Percentiles rank a stretch among this genome's conserved stretches.
Conservation (phyloP, 805 yeast genomes). For the Barnettozyma botsteinii region DNA sequence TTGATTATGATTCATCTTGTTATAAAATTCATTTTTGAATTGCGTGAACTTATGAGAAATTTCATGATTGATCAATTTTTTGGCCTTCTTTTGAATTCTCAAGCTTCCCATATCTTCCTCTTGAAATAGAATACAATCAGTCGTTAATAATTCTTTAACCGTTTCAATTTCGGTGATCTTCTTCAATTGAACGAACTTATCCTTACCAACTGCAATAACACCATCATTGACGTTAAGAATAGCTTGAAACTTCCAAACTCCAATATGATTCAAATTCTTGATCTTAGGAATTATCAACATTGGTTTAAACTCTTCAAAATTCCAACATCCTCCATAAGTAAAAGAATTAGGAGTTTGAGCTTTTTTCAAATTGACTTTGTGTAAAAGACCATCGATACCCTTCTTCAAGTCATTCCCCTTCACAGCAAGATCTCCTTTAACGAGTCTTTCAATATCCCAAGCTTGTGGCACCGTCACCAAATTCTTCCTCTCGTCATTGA, state of each 20-base stretch:
- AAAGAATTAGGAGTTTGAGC: not conserved
- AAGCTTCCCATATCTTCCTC: not conserved
- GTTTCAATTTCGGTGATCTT: not conserved
- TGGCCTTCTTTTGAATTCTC: not conserved
- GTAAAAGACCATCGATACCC: too few species aligned
- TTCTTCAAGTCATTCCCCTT: too few species aligned
- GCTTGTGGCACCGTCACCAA: not conserved
- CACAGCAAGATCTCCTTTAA: too few species aligned
- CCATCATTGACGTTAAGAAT: conserved; percentile 1
- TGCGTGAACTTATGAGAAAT: not conserved
- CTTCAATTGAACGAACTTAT: not conserved
- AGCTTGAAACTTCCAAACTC: conserved; percentile 2
- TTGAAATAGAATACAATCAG: not conserved
- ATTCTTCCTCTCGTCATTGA: not conserved
- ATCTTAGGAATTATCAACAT: conserved; percentile 2
- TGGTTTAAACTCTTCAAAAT: conserved; percentile 7
- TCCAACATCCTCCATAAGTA: conserved; percentile 4
- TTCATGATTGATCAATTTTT: not conserved
- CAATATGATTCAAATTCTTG: not conserved
- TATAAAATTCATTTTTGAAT: conserved; percentile 1
- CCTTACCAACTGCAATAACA: not conserved
- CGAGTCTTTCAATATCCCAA: too few species aligned
- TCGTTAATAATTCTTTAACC: not conserved
- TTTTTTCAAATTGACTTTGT: too few species aligned
- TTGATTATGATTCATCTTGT: conserved; percentile 1